phyloP scores from a whole-genome alignment of 208 protist species.

The Acanthamoeba lenticulata region DNA sequence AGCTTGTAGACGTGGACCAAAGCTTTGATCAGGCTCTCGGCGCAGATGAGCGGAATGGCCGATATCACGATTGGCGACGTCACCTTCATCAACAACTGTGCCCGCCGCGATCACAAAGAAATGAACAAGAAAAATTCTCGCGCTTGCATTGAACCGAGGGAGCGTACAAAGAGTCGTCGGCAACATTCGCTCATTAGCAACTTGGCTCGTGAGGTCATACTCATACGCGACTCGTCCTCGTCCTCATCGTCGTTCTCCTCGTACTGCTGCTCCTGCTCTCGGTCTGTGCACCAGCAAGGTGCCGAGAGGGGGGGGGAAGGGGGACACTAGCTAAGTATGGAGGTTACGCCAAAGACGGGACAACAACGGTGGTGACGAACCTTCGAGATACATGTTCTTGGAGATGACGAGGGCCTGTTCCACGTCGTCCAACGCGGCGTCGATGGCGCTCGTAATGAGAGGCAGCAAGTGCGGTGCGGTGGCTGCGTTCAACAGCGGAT shows the following conservation, averaged over 20 bases:
- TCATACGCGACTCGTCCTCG: neutral
- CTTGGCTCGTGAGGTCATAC: neutral
- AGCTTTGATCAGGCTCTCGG: neutral
- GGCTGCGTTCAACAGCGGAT: neutral
- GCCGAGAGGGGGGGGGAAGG: neutral
- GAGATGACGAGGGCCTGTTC: neutral
- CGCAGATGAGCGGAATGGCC: slow-evolving; percentile 10
- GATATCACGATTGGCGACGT: neutral
- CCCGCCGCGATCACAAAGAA: neutral
- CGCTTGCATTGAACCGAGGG: neutral
- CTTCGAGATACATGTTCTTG: slow-evolving; percentile 43
- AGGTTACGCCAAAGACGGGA: neutral
- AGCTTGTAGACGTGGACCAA: slow-evolving; percentile 43
- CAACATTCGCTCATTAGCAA: slow-evolving; percentile 25
- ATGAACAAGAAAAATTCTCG: neutral
- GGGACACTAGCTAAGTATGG: too few relatives aligned
- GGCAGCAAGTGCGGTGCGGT: slow-evolving; percentile 26
- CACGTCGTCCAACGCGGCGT: neutral
- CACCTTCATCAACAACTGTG: neutral
- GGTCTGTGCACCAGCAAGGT: neutral
- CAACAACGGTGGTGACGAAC: neutral
- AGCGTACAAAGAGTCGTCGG: slow-evolving; percentile 2
- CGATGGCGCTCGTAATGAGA: neutral
- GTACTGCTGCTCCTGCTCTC: neutral
- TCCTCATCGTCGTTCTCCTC: neutral